Evolutionary conservation across 805 yeast genomes (phyloP).

Genomic region (Grigorovia humatica): DNA sequence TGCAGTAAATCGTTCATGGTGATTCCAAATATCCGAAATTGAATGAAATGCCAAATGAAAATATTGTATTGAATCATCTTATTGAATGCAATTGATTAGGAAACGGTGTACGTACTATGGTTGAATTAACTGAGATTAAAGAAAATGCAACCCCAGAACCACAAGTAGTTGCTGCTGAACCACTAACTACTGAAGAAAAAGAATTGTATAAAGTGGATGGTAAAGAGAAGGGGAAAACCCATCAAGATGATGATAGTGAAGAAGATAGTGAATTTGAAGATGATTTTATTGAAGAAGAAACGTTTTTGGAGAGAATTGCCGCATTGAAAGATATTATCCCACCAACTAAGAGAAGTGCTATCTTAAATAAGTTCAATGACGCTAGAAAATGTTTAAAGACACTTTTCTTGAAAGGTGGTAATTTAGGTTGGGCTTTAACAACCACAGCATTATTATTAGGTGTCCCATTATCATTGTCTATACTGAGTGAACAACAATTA

Average conservation of each 20-base stretch:
- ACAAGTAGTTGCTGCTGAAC: constrained; percentile 27
- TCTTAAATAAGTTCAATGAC: constrained; percentile 28
- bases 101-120: constrained; percentile 14
- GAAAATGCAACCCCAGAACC: constrained; percentile 19
- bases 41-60: too few relatives aligned
- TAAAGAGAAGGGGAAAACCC: constrained; percentile 22
- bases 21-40: too few relatives aligned
- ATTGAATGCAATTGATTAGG: too few relatives aligned
- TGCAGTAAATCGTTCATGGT: too few relatives aligned
- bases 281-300: constrained; percentile 77
- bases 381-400: constrained; percentile 34
- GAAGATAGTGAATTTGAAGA: constrained; percentile 39
- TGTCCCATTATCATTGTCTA: constrained; percentile 83
- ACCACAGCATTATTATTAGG: constrained; percentile 80
- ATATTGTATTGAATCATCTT: too few relatives aligned
- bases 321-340: constrained; percentile 90
- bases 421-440: constrained; percentile 73
- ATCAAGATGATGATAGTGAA: constrained; percentile 35
- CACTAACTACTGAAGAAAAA: constrained; percentile 56
- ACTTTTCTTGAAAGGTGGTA: constrained; percentile 55
- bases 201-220: constrained; percentile 31
- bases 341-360: constrained; percentile 63
- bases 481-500: constrained; percentile 86
- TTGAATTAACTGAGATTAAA: constrained; percentile 27
- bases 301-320: constrained; percentile 72